Conservation (phyloP, 495 filamentous ascomycete species). For the Hyaloscypha hepaticicola region DNA sequence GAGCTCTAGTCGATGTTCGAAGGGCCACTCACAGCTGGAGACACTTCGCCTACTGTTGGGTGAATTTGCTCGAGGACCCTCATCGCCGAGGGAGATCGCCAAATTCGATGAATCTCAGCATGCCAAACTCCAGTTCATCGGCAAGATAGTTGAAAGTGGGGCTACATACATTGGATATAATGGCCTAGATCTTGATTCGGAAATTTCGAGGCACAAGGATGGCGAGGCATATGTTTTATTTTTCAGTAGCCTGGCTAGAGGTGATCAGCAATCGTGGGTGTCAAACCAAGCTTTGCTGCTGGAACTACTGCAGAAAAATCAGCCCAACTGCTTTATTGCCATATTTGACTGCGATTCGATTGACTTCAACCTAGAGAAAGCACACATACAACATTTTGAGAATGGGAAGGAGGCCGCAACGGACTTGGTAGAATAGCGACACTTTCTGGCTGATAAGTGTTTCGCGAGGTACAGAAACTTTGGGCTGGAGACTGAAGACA, state of each 20-base stretch:
- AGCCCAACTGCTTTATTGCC: conserved; percentile 15
- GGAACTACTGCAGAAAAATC: conserved; percentile 19
- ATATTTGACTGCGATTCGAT: conserved; percentile 33
- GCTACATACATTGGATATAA: conserved; percentile 33
- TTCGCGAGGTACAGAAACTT: conserved; percentile 20
- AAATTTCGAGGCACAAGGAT: conserved; percentile 1
- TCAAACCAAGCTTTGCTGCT: conserved; percentile 27
- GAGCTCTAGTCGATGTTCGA: conserved; percentile 1
- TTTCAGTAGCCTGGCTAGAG: conserved; percentile 17
- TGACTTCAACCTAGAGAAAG: conserved; percentile 9
- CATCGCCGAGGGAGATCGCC: conserved; percentile 9
- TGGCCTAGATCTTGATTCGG: conserved; percentile 9
- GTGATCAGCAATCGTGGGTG: conserved; percentile 20
- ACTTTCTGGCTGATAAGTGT: conserved; percentile 29
- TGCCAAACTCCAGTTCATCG: conserved; percentile 30
- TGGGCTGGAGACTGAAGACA: conserved; percentile 17
- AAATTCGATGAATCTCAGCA: conserved; percentile 1
- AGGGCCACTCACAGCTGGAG: conserved; percentile 1
- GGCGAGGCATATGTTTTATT: conserved; percentile 26
- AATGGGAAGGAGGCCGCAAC: conserved; percentile 10
- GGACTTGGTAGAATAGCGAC: conserved; percentile 29
- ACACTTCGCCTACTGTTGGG: conserved; percentile 14
- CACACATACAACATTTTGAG: conserved; percentile 26
- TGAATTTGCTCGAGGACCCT: not conserved
- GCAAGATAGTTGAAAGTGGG: conserved; percentile 22